These are phyloP conservation scores for Halenospora varia DNA, from an alignment of 495 filamentous ascomycete species.

Conservation along the genomic window DNA sequence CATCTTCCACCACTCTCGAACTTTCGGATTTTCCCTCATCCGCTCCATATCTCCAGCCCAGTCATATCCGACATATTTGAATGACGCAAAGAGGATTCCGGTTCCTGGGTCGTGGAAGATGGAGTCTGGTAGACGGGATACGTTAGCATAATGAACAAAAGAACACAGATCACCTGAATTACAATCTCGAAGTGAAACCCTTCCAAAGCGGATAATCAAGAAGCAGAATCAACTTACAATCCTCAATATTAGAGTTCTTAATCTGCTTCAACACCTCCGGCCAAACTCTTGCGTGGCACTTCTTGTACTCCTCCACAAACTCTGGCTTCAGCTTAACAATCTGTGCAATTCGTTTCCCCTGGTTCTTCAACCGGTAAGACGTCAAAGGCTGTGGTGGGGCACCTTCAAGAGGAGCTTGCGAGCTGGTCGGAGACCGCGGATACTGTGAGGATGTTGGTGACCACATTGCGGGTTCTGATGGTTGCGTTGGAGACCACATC, in stretches of 20 bases:
- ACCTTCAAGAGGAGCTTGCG: constrained; percentile 2
- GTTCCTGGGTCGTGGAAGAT: constrained; percentile 64
- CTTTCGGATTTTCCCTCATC: constrained; percentile 65
- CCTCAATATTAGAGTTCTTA: constrained; percentile 64
- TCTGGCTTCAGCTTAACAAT: constrained; percentile 68
- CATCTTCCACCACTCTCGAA: constrained; percentile 75
- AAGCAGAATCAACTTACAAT: constrained; percentile 46
- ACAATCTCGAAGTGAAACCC: too few species aligned
- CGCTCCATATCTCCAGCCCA: constrained; percentile 67
- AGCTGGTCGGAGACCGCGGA: constrained; percentile 15
- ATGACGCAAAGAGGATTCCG: constrained; percentile 62
- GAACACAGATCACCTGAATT: background rate
- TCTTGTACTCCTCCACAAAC: constrained; percentile 60
- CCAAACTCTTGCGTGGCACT: constrained; percentile 69
- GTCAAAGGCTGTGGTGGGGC: background rate
- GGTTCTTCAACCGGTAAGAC: constrained; percentile 28
- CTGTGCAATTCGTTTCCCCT: constrained; percentile 56
- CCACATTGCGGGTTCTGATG: constrained; percentile 15
- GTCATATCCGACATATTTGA: constrained; percentile 70
- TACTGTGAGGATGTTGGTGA: constrained; percentile 5
- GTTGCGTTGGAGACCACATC: too few species aligned
- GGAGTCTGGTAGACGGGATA: constrained; percentile 46
- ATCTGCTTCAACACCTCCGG: constrained; percentile 71
- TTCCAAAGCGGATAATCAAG: constrained; percentile 7
- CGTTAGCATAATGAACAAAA: background rate